These are phyloP conservation scores for Calcarisporium arbuscula DNA, from an alignment of 2,329 filamentous ascomycete species.

Conservation along the genomic window DNA sequence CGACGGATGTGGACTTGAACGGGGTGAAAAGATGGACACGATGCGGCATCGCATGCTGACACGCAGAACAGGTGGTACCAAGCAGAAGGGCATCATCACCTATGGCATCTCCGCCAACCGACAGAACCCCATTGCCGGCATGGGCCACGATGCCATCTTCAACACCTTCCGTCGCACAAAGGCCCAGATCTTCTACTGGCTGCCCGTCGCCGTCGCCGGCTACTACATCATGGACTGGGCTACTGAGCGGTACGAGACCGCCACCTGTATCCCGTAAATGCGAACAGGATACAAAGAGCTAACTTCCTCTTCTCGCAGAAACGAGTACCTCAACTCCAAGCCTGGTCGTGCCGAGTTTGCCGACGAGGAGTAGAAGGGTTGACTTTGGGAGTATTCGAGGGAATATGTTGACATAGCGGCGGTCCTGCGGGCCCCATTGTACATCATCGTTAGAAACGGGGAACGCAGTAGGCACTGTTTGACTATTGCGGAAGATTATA, in stretches of 20 bases:
- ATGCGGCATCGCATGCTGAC: slow-evolving; percentile 6
- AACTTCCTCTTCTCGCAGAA: slow-evolving; percentile 39
- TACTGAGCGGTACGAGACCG: slow-evolving; percentile 65
- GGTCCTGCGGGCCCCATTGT: slow-evolving; percentile 27
- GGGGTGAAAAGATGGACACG: too few relatives aligned
- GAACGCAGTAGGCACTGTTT: slow-evolving; percentile 30
- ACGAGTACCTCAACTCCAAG: slow-evolving; percentile 79
- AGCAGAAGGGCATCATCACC: slow-evolving; percentile 57
- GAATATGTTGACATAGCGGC: slow-evolving; percentile 23
- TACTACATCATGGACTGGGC: slow-evolving; percentile 91
- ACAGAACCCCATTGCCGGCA: slow-evolving; percentile 78
- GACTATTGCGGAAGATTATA: slow-evolving; percentile 8
- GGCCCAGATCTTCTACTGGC: slow-evolving; percentile 82
- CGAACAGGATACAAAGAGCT: too few relatives aligned
- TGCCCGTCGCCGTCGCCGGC: slow-evolving; percentile 68
- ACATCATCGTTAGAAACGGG: slow-evolving; percentile 35
- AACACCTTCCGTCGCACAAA: slow-evolving; percentile 87
- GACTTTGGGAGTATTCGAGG: slow-evolving; percentile 4
- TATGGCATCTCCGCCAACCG: slow-evolving; percentile 83
- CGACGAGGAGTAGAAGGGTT: slow-evolving; percentile 34
- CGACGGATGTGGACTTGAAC: too few relatives aligned
- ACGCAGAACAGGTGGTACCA: slow-evolving; percentile 40
- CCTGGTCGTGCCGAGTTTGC: slow-evolving; percentile 54
- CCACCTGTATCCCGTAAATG: too few relatives aligned
- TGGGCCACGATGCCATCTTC: slow-evolving; percentile 79